phyloP scores from a whole-genome alignment of 371 early-diverging fungal species.

The Mucor lusitanicus region DNA sequence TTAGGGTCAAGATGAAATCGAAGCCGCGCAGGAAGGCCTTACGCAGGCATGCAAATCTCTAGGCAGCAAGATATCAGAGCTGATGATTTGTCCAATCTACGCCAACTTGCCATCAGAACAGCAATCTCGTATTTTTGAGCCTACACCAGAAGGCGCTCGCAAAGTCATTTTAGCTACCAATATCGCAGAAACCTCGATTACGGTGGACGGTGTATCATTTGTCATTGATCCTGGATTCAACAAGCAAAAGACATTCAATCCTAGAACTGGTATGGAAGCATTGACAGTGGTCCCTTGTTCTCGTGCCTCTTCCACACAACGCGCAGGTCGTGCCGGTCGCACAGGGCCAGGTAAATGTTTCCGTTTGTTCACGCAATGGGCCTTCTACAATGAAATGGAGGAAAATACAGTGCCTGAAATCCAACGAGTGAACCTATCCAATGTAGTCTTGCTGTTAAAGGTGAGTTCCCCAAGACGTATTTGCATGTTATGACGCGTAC shows the following conservation, averaged over 20 bases:
- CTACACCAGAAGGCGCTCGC: constrained; percentile 91
- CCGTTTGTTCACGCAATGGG: constrained; percentile 96
- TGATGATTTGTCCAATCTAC: constrained; percentile 95
- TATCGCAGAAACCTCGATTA: constrained; percentile 99
- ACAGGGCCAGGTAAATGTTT: constrained; percentile 98
- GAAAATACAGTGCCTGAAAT: constrained; percentile 96
- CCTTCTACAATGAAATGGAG: constrained; percentile 93
- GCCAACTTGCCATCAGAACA: constrained; percentile 91
- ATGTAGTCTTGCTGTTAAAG: constrained; percentile 89
- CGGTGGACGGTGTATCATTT: constrained; percentile 90
- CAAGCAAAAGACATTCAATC: constrained; percentile 95
- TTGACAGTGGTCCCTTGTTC: constrained; percentile 93
- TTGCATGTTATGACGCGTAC: neutral
- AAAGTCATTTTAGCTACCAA: constrained; percentile 99
- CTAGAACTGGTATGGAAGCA: constrained; percentile 95
- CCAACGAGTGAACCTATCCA: constrained; percentile 90
- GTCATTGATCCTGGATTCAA: constrained; percentile 94
- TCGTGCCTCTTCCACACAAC: constrained; percentile 96
- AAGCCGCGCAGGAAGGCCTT: constrained; percentile 85
- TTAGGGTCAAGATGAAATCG: constrained; percentile 98
- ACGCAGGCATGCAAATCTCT: constrained; percentile 78
- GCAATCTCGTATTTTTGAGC: constrained; percentile 96
- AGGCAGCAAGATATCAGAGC: constrained; percentile 88
- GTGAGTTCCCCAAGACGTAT: constrained; percentile 34
- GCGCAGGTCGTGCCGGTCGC: constrained; percentile 98